These are phyloP conservation scores for Saksenaea vasiformis DNA, from an alignment of 371 early-diverging fungal species.

Conservation along the genomic window DNA sequence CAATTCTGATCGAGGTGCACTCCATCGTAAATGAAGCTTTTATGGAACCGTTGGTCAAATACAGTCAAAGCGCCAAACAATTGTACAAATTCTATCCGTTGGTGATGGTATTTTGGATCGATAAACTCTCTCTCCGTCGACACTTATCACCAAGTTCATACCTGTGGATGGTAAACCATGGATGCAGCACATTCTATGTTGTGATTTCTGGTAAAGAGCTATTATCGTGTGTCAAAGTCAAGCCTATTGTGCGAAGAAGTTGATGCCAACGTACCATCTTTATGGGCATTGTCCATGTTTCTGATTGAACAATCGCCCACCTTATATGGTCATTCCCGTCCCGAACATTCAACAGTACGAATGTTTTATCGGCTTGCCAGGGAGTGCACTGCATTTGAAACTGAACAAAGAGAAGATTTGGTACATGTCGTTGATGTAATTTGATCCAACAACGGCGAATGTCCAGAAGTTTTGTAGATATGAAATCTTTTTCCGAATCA, in stretches of 20 bases:
- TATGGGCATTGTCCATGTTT: constrained; percentile 14
- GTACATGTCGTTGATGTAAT: constrained; percentile 12
- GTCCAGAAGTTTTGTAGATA: too few relatives aligned
- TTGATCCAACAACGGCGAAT: constrained; percentile 17
- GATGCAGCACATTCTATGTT: neutral
- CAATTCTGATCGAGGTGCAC: constrained; percentile 14
- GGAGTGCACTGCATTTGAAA: constrained; percentile 15
- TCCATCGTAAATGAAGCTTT: constrained; percentile 11
- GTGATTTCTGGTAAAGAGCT: constrained; percentile 14
- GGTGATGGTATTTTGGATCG: constrained; percentile 10
- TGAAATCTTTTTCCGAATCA: too few relatives aligned
- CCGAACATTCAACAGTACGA: constrained; percentile 13
- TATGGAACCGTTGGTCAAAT: constrained; percentile 12
- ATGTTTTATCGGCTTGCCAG: constrained; percentile 12
- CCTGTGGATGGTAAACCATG: constrained; percentile 9
- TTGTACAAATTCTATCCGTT: constrained; percentile 12
- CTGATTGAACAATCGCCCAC: constrained; percentile 21
- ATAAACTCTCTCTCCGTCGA: constrained; percentile 10
- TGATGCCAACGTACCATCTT: constrained; percentile 16
- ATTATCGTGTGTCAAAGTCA: constrained; percentile 15
- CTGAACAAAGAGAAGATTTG: constrained; percentile 14
- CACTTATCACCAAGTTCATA: constrained; percentile 4
- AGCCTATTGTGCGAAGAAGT: constrained; percentile 11
- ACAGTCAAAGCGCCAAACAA: constrained; percentile 9
- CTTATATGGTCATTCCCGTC: constrained; percentile 13